These are phyloP conservation scores for Russula griseocarnosa DNA, from an alignment of 768 basidiomycete species.

Conservation along the genomic window DNA sequence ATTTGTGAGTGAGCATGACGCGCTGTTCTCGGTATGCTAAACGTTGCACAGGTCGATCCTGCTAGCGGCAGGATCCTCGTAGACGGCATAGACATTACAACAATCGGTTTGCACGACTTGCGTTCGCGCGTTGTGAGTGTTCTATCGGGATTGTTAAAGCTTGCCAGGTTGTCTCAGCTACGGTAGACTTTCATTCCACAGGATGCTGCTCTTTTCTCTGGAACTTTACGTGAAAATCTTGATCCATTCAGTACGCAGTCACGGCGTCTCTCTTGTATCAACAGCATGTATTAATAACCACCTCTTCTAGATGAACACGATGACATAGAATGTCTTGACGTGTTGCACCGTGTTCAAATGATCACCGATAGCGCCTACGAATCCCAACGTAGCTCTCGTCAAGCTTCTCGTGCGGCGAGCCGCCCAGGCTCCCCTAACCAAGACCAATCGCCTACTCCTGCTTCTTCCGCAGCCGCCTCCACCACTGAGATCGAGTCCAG, in stretches of 20 bases:
- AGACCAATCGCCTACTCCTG: constrained; percentile 38
- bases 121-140: constrained; percentile 63
- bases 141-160: constrained; percentile 3
- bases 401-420: constrained; percentile 46
- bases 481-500: constrained; percentile 55
- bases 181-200: constrained; percentile 69
- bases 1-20: constrained; percentile 49
- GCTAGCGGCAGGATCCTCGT: constrained; percentile 69
- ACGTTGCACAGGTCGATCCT: constrained; percentile 58
- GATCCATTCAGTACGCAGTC: constrained; percentile 58
- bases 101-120: constrained; percentile 79
- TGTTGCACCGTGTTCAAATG: constrained; percentile 77
- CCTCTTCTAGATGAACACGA: constrained; percentile 57
- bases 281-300: background rate
- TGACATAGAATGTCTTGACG: constrained; percentile 77
- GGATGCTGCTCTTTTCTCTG: constrained; percentile 76
- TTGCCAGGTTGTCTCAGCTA: background rate
- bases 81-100: constrained; percentile 85
- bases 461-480: constrained; percentile 37
- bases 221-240: constrained; percentile 69
- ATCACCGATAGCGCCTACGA: constrained; percentile 47
- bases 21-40: background rate
- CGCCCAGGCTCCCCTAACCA: constrained; percentile 42
- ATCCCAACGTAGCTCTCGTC: constrained; percentile 50
- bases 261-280: background rate